Percentiles rank a stretch among this genome's conserved stretches.
These are phyloP conservation scores for Pestalotiopsis sp. DNA, from an alignment of 2,329 filamentous ascomycete genomes.

Conservation along the genomic window DNA sequence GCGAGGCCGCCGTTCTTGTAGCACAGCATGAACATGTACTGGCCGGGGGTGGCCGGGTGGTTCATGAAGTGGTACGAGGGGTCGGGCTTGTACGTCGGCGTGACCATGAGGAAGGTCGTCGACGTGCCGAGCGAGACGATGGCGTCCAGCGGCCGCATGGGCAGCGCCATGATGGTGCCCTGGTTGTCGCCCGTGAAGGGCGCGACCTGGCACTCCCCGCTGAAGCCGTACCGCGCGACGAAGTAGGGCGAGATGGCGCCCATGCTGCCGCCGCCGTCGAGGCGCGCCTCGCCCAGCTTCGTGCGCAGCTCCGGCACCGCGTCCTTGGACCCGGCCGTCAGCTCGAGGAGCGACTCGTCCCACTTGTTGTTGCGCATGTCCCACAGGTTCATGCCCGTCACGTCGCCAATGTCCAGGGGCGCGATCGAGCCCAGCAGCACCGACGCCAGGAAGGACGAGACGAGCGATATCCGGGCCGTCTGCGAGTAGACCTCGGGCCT, in stretches of 20 bases:
- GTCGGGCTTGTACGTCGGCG: conserved; percentile 85
- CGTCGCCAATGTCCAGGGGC: conserved; percentile 90
- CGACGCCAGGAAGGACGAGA: conserved; percentile 93
- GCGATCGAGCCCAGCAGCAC: conserved; percentile 83
- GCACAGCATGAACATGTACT: conserved; percentile 99
- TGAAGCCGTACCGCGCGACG: conserved; percentile 75
- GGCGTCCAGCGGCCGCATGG: conserved; percentile 82
- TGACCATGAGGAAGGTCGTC: conserved; percentile 97
- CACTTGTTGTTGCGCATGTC: conserved; percentile 76
- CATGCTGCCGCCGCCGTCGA: conserved; percentile 78
- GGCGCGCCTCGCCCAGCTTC: conserved; percentile 79
- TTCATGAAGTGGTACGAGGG: conserved; percentile 97
- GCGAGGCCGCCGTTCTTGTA: conserved; percentile 98
- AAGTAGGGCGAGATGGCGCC: conserved; percentile 80
- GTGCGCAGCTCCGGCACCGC: conserved; percentile 64
- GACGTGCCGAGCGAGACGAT: conserved; percentile 95
- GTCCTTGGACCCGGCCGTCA: conserved; percentile 65
- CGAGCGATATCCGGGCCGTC: conserved; percentile 85
- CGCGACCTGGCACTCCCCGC: conserved; percentile 70
- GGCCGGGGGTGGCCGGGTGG: conserved; percentile 83
- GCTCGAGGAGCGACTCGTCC: conserved; percentile 71
- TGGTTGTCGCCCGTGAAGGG: conserved; percentile 97
- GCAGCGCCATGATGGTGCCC: conserved; percentile 88
- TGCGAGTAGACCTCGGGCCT: conserved; percentile 78
- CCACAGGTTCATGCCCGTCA: conserved; percentile 96